A percentile compares a stretch with the other conserved stretches of the same genome.
Conservation (phyloP, 2,329 filamentous ascomycete genomes). For the Geosmithia putterillii region DNA sequence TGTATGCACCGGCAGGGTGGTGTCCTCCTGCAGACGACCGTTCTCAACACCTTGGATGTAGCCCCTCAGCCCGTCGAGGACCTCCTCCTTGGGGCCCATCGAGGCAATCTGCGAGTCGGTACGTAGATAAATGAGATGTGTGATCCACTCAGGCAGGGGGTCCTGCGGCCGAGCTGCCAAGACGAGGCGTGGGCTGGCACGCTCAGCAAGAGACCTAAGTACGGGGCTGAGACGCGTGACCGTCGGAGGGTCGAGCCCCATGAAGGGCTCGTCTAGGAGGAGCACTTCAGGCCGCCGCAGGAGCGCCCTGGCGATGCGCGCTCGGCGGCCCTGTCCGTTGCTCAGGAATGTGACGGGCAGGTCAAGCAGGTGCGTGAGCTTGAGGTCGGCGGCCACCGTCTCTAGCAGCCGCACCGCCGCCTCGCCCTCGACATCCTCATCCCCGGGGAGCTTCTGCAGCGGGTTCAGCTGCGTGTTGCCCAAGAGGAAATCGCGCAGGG, state of each 20-base stretch:
- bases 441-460: constrained; percentile 27
- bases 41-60: constrained; percentile 34
- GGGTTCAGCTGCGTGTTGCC: constrained; percentile 79
- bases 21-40: constrained; percentile 30
- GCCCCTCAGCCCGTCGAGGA: constrained; percentile 40
- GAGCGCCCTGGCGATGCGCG: constrained; percentile 78
- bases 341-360: constrained; percentile 84
- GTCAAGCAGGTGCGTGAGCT: constrained; percentile 54
- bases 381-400: constrained; percentile 57
- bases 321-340: constrained; percentile 82
- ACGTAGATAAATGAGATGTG: constrained; percentile 63
- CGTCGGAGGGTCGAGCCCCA: constrained; percentile 85
- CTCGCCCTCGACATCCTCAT: constrained; percentile 27
- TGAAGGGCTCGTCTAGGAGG: constrained; percentile 86
- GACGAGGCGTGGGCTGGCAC: constrained; percentile 58
- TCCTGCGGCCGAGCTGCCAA: constrained; percentile 78
- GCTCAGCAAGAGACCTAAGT: constrained; percentile 54
- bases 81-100: constrained; percentile 52
- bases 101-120: constrained; percentile 52
- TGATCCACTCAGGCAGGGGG: constrained; percentile 80
- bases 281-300: constrained; percentile 69
- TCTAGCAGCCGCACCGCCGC: constrained; percentile 39
- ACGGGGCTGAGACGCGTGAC: constrained; percentile 59
- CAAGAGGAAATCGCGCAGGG: constrained; percentile 65
- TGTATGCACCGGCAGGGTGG: constrained; percentile 32